Evolutionary conservation across 306 rosid genomes (phyloP).

Genomic region (Glycine latifolia): DNA sequence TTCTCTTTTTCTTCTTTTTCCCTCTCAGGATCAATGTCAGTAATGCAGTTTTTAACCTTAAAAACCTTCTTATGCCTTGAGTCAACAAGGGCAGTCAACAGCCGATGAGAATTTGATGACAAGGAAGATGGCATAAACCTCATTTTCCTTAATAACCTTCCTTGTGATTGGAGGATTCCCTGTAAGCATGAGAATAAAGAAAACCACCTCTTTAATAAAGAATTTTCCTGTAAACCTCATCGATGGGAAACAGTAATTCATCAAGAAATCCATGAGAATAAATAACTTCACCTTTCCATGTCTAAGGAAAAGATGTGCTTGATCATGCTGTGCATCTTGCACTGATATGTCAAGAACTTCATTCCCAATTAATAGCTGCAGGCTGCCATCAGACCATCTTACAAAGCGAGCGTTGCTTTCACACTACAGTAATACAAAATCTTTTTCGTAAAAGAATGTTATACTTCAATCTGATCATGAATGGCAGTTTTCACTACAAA

Average conservation of each 20-base stretch:
- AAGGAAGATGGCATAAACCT: slow-evolving; percentile 96
- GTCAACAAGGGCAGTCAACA: slow-evolving; percentile 95
- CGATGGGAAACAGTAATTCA: slow-evolving; percentile 26
- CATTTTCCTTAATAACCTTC: slow-evolving; percentile 85
- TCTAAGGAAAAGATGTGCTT: slow-evolving; percentile 93
- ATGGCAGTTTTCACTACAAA: neutral
- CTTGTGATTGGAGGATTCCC: slow-evolving; percentile 99
- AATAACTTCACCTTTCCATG: slow-evolving; percentile 85
- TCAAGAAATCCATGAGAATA: slow-evolving; percentile 11
- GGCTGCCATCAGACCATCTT: slow-evolving; percentile 97
- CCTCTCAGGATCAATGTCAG: slow-evolving; percentile 98
- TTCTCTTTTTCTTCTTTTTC: slow-evolving; percentile 98
- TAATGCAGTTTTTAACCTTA: slow-evolving; percentile 92
- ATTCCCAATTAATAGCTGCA: slow-evolving; percentile 91
- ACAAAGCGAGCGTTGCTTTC: slow-evolving; percentile 99
- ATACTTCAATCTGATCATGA: too few species aligned
- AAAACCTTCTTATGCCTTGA: slow-evolving; percentile 90
- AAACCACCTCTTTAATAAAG: too few species aligned
- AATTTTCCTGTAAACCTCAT: neutral
- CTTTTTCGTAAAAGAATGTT: neutral
- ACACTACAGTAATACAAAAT: slow-evolving; percentile 53
- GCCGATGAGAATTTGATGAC: slow-evolving; percentile 93
- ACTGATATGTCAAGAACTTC: slow-evolving; percentile 96
- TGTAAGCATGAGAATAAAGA: slow-evolving; percentile 41
- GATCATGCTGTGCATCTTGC: slow-evolving; percentile 98